Conservation (phyloP, 768 basidiomycete genomes). For the Suillus lakei region DNA sequence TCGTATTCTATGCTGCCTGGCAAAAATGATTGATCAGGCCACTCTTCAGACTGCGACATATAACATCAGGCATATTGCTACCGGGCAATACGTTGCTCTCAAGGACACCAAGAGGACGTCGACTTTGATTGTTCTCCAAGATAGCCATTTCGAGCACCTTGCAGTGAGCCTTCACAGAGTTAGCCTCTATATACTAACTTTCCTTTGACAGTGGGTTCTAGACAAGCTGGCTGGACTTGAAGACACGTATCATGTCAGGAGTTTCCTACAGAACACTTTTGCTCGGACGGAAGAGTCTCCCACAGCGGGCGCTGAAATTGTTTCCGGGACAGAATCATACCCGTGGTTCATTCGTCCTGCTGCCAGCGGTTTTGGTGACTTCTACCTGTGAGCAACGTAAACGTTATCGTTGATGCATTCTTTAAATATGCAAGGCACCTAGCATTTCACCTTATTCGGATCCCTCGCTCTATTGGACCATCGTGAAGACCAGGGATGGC, state of each 20-base stretch:
- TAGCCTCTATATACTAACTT: not conserved
- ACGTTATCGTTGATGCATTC: not conserved
- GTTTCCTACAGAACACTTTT: slow-evolving; percentile 8
- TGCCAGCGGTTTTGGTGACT: slow-evolving; percentile 1
- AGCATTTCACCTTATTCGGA: not conserved
- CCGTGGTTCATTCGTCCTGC: slow-evolving; percentile 9
- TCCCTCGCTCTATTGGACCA: slow-evolving; percentile 6
- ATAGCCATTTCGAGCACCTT: slow-evolving; percentile 4
- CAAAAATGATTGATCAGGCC: slow-evolving; percentile 1
- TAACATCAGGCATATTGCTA: slow-evolving; percentile 2
- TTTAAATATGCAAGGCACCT: not conserved
- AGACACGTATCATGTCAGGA: slow-evolving; percentile 1
- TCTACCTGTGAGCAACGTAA: not conserved
- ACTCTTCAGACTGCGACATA: slow-evolving; percentile 5
- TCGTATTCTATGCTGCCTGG: not conserved
- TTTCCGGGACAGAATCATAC: slow-evolving; percentile 2
- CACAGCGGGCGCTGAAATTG: not conserved
- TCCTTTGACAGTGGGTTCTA: slow-evolving; percentile 1
- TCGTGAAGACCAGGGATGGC: slow-evolving; percentile 3
- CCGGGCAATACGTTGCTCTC: slow-evolving; percentile 5
- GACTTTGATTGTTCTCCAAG: not conserved
- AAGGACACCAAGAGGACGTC: slow-evolving; percentile 1
- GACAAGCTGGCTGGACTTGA: not conserved
- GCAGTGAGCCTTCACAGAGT: not conserved
- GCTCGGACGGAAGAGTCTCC: not conserved